phyloP scores from a whole-genome alignment of 371 early-diverging fungal species.

The Homolaphlyctis polyrhiza region DNA sequence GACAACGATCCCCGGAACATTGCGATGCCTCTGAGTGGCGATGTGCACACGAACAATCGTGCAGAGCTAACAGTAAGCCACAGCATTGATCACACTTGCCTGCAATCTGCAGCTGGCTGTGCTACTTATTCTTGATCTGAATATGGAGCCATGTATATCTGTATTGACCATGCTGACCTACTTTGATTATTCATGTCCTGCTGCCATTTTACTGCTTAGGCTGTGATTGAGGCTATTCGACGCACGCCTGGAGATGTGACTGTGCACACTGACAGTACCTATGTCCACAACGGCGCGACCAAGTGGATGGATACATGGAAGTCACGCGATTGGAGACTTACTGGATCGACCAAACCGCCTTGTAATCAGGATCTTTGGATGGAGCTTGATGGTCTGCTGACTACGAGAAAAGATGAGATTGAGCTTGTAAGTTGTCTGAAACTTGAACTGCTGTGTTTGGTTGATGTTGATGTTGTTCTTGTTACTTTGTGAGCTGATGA shows the following conservation, averaged over 20 bases:
- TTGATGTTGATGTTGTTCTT: no score
- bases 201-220: conserved; percentile 67
- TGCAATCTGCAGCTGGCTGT: not conserved
- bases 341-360: conserved; percentile 47
- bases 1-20: conserved; percentile 67
- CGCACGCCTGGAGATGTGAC: conserved; percentile 22
- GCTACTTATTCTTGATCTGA: not conserved
- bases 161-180: conserved; percentile 43
- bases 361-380: conserved; percentile 72
- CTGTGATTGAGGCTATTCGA: conserved; percentile 10
- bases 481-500: not conserved
- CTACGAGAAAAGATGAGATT: conserved; percentile 31
- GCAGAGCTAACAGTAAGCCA: conserved; percentile 67
- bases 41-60: conserved; percentile 76
- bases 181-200: no score
- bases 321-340: conserved; percentile 57
- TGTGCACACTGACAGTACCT: conserved; percentile 70
- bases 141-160: not conserved
- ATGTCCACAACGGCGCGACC: conserved; percentile 54
- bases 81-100: not conserved
- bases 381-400: conserved; percentile 37
- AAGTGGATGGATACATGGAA: conserved; percentile 70
- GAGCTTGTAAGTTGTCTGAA: conserved; percentile 40
- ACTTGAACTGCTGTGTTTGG: no score
- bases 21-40: conserved; percentile 56